Percentiles rank a stretch among this genome's conserved stretches.
phyloP scores from a whole-genome alignment of 1,284 basidiomycete species.

The Sphaerobolus stellatus region DNA sequence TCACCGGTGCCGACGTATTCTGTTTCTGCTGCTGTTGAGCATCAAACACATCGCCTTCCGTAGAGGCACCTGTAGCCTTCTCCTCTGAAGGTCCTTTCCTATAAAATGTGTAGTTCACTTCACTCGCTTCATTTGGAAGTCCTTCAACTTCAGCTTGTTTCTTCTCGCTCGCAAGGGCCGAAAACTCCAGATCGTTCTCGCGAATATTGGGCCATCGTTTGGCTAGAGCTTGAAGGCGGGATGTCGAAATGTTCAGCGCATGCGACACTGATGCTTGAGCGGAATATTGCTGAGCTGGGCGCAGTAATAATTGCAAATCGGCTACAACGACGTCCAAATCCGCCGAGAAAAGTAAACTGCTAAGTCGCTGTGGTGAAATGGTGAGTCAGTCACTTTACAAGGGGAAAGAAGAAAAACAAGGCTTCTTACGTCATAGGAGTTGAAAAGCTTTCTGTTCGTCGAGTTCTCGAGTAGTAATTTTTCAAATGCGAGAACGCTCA shows the following conservation, averaged over 20 bases:
- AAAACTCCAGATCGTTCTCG: conserved; percentile 69
- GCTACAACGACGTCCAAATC: conserved; percentile 89
- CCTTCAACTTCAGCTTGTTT: conserved; percentile 53
- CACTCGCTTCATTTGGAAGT: conserved; percentile 66
- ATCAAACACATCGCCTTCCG: conserved; percentile 9
- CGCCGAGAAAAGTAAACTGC: conserved; percentile 83
- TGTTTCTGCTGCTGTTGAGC: conserved; percentile 12
- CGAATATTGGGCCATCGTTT: conserved; percentile 75
- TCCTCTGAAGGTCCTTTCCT: conserved; percentile 42
- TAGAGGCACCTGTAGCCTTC: conserved; percentile 23
- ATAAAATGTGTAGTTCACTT: conserved; percentile 78
- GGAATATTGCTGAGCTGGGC: conserved; percentile 94
- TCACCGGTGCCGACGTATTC: conserved; percentile 45
- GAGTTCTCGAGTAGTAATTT: conserved; percentile 94
- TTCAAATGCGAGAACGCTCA: conserved; percentile 86
- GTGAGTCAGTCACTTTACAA: conserved; percentile 19
- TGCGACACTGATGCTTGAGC: conserved; percentile 76
- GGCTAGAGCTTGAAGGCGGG: conserved; percentile 67
- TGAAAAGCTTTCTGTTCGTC: conserved; percentile 96
- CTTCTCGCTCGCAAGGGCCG: conserved; percentile 62
- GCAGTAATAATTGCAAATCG: conserved; percentile 82
- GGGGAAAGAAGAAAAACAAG: conserved; percentile 11
- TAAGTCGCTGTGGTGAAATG: conserved; percentile 65
- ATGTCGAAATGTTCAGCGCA: conserved; percentile 73
- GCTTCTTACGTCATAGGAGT: conserved; percentile 88